Conservation (phyloP, 495 filamentous ascomycete genomes). For the Chaetomium cochliodes region DNA sequence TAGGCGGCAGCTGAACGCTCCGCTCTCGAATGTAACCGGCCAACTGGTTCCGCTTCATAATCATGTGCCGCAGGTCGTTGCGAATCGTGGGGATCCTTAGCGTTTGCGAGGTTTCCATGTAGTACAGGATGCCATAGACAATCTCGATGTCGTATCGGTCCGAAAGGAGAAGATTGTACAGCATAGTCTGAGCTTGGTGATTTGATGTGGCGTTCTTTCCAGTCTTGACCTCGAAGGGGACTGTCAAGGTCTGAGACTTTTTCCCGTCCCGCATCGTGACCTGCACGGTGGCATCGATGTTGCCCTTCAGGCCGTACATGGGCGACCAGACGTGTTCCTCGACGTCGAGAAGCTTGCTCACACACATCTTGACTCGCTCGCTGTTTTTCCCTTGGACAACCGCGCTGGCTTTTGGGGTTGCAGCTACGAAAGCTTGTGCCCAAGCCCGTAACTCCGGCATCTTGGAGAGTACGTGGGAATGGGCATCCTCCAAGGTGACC, state of each 20-base stretch:
- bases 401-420: slow-evolving; percentile 66
- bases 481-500: slow-evolving; percentile 66
- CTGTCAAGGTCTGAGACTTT: slow-evolving; percentile 66
- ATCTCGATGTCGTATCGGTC: slow-evolving; percentile 94
- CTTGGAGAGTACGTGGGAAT: slow-evolving; percentile 74
- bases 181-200: slow-evolving; percentile 88
- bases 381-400: slow-evolving; percentile 77
- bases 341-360: slow-evolving; percentile 91
- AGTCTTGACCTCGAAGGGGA: slow-evolving; percentile 94
- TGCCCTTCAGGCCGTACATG: slow-evolving; percentile 94
- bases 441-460: slow-evolving; percentile 74
- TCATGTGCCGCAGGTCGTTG: slow-evolving; percentile 88
- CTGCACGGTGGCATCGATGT: slow-evolving; percentile 97
- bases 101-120: slow-evolving; percentile 84
- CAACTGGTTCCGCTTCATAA: slow-evolving; percentile 90
- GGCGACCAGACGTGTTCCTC: slow-evolving; percentile 98
- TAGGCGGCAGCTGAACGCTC: slow-evolving; percentile 70
- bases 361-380: slow-evolving; percentile 68
- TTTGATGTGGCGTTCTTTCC: slow-evolving; percentile 73
- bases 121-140: slow-evolving; percentile 86
- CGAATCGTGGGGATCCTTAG: slow-evolving; percentile 78
- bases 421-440: slow-evolving; percentile 76
- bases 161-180: slow-evolving; percentile 90
- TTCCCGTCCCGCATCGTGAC: slow-evolving; percentile 69
- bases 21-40: slow-evolving; percentile 80